Evolutionary conservation across 2,329 filamentous ascomycete species (phyloP), one percentile per base, ranked within the genome.

Genomic region (Verticillium dahliae): DNA sequence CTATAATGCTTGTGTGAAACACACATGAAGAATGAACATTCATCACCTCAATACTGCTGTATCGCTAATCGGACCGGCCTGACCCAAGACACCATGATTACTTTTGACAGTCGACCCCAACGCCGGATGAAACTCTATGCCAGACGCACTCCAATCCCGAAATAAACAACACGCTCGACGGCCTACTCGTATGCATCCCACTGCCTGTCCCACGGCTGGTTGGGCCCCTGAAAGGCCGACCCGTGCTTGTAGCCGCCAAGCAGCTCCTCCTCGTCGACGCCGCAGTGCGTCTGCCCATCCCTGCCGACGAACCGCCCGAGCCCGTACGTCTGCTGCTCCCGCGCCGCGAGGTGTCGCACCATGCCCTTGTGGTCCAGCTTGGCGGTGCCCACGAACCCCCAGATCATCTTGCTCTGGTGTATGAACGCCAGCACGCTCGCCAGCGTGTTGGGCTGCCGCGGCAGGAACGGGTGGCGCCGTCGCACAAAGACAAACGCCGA

Each of bases 361-460:
- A 91, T 90, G 70, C 85, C 75, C 14, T 78, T 75, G 60, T 82
- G 85, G 66, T 80, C 83, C 58, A 87, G 74, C 74, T 85, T 85
- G 63, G 87, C 84, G 27, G 88, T 91, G 52, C 84, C 86, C 14
- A 91, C 87, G 72, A 93, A 93, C 69, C 86, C 85, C 65, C 86
- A 87, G 56, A 93, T 76, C 90, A 93, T 92, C 74, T 90, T 90
- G 72, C 84, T 89, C 75, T 92, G 89, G 73, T 93, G 88, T 63
- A 93, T 90, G 69, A 89, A 93, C 0, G 89, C 89, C 60, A 94
- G 79, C 60, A 92, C 85, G 54, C 85, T 87, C 1, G 90, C 87
- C 67, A 94, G 92, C 22, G 90, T 92, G 67, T 88, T 91, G 4
- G 90, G 90, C 76, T 92, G 89, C 4, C 90, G 84, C 1, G 90